Conservation (phyloP, 139 green algal species). For the Marvania coccoides region DNA sequence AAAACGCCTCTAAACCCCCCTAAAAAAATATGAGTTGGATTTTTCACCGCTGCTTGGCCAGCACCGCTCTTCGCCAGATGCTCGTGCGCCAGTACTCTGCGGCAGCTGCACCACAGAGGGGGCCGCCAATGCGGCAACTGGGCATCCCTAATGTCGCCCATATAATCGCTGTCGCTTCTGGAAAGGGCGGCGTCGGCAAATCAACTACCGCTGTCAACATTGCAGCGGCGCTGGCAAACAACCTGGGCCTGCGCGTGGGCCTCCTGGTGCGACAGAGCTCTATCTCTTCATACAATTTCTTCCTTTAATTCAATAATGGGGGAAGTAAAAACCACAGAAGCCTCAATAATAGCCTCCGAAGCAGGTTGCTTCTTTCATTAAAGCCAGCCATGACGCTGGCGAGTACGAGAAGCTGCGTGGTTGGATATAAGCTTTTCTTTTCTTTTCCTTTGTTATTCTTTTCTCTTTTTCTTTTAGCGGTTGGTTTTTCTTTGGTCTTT, state of each 20-base stretch:
- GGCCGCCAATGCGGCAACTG: not conserved
- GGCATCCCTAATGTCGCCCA: slow-evolving; percentile 52
- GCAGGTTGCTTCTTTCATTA: too few species aligned
- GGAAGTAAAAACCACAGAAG: too few species aligned
- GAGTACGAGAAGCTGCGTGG: too few species aligned
- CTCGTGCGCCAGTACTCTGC: not conserved
- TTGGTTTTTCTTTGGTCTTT: too few species aligned
- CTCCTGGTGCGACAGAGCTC: too few species aligned
- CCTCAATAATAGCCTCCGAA: too few species aligned
- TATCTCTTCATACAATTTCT: too few species aligned
- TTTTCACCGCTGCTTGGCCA: not conserved
- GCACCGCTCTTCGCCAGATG: not conserved
- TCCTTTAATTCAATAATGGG: too few species aligned
- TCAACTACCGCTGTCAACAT: slow-evolving; percentile 89
- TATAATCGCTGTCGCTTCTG: slow-evolving; percentile 80
- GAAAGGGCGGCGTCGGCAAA: slow-evolving; percentile 93
- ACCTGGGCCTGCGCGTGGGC: slow-evolving; percentile 60
- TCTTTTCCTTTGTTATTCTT: too few species aligned
- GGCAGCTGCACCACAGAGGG: not conserved
- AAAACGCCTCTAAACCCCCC: not conserved
- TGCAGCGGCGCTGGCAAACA: slow-evolving; percentile 62
- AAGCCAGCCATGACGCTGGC: too few species aligned
- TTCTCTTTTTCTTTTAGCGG: too few species aligned
- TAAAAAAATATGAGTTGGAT: not conserved
- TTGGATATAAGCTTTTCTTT: too few species aligned